A percentile compares a stretch with the other conserved stretches of the same genome.
Conservation (phyloP, 345 rosid species). For the Ceriops tagal region DNA sequence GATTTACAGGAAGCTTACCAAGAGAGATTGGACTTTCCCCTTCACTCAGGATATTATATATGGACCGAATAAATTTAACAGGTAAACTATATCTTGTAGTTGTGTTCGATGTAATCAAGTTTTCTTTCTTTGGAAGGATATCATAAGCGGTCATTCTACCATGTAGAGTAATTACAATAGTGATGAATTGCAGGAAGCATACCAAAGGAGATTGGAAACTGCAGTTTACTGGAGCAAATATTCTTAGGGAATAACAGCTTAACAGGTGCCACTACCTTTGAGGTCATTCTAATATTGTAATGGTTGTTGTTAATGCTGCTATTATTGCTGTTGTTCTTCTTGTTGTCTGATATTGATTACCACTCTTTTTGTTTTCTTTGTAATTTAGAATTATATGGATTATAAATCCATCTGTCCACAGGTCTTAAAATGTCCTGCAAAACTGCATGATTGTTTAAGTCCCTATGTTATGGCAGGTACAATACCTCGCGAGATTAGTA, state of each 20-base stretch:
- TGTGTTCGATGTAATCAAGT: no score
- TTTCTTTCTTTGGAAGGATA: no score
- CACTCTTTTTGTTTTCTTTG: no score
- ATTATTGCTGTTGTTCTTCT: no score
- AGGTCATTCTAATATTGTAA: no score
- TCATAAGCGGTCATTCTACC: no score
- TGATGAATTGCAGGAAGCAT: background rate
- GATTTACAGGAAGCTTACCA: background rate
- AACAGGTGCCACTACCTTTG: background rate
- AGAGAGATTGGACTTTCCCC: background rate
- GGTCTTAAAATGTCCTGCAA: background rate
- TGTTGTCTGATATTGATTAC: no score
- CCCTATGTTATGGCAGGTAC: background rate
- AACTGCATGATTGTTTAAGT: background rate
- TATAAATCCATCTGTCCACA: no score
- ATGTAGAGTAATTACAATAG: no score
- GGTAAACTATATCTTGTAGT: background rate
- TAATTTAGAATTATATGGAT: no score
- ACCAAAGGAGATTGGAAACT: constrained; percentile 2
- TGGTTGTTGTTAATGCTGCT: no score
- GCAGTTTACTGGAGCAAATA: background rate
- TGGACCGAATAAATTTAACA: constrained; percentile 1
- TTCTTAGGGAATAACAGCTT: background rate
- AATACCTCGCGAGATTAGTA: constrained; percentile 1
- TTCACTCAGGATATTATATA: background rate